These are phyloP conservation scores for Yamadazyma sp. DNA, from an alignment of 805 yeast species.

Conservation along the genomic window DNA sequence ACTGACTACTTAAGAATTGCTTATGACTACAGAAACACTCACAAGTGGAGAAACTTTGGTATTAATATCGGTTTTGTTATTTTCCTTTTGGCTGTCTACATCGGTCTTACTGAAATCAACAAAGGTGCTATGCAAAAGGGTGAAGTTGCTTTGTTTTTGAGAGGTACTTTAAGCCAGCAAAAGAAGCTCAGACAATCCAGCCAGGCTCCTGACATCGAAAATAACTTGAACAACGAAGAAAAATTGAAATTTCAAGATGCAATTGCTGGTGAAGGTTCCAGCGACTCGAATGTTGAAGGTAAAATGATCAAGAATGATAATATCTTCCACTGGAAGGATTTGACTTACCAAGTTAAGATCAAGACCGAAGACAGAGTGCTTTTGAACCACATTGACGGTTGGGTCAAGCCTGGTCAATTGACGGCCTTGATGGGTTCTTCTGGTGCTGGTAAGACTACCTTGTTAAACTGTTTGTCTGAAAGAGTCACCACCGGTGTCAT, in stretches of 20 bases:
- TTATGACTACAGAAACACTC: slow-evolving; percentile 52
- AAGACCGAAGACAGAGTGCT: slow-evolving; percentile 37
- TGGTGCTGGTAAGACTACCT: slow-evolving; percentile 83
- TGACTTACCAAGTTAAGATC: slow-evolving; percentile 37
- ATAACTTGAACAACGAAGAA: slow-evolving; percentile 25
- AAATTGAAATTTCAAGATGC: slow-evolving; percentile 14
- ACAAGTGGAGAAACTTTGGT: slow-evolving; percentile 82
- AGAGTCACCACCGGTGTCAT: slow-evolving; percentile 31
- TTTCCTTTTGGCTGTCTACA: slow-evolving; percentile 34
- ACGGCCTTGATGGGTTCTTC: slow-evolving; percentile 85
- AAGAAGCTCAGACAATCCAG: slow-evolving; percentile 21
- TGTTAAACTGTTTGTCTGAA: slow-evolving; percentile 69
- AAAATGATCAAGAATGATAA: slow-evolving; percentile 31
- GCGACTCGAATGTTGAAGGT: slow-evolving; percentile 19
- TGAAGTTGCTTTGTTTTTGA: slow-evolving; percentile 29
- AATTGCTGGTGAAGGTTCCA: slow-evolving; percentile 19
- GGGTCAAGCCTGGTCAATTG: slow-evolving; percentile 79
- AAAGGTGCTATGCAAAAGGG: slow-evolving; percentile 33
- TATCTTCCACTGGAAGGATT: slow-evolving; percentile 41
- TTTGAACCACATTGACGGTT: slow-evolving; percentile 51
- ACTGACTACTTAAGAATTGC: slow-evolving; percentile 50
- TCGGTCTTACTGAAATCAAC: slow-evolving; percentile 14
- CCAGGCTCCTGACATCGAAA: slow-evolving; percentile 31
- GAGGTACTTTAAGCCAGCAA: slow-evolving; percentile 31
- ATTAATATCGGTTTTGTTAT: slow-evolving; percentile 52